phyloP scores from a whole-genome alignment of 306 rosid genomes.

The Prunus mongolica region DNA sequence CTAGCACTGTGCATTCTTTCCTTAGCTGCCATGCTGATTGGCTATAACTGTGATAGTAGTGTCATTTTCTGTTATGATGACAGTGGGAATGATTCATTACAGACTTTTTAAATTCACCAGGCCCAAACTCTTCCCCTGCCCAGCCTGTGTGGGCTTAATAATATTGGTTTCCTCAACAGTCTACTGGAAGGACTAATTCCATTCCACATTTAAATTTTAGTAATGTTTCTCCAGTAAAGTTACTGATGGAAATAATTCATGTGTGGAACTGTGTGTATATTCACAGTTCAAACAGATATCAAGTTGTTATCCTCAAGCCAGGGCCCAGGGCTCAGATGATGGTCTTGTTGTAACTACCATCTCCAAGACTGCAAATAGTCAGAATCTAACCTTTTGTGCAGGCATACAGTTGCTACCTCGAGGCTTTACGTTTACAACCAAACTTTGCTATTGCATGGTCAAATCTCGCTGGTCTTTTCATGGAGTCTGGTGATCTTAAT shows the following conservation, averaged over 20 bases:
- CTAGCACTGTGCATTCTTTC: background rate
- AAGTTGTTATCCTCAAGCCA: conserved; percentile 76
- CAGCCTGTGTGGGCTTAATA: background rate
- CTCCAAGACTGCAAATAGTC: conserved; percentile 91
- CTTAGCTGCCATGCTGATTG: conserved; percentile 14
- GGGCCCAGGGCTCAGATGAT: conserved; percentile 90
- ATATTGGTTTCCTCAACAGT: background rate
- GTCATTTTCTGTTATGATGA: conserved; percentile 11
- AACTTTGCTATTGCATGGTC: conserved; percentile 99
- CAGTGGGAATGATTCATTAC: conserved; percentile 13
- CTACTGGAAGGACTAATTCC: conserved; percentile 36
- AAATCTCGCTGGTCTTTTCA: conserved; percentile 97
- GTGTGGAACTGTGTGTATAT: conserved; percentile 74
- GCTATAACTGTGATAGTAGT: conserved; percentile 15
- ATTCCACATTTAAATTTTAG: conserved; percentile 52
- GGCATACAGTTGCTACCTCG: conserved; percentile 99
- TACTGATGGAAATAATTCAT: conserved; percentile 81
- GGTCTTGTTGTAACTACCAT: conserved; percentile 83
- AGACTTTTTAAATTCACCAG: conserved; percentile 21
- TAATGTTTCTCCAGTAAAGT: conserved; percentile 49
- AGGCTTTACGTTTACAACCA: conserved; percentile 95
- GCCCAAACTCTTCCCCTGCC: conserved; percentile 27
- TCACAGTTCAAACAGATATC: conserved; percentile 67
- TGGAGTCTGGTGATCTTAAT: conserved; percentile 98
- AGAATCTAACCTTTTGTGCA: conserved; percentile 94